Percentiles rank a stretch among this genome's conserved stretches.
phyloP scores from a whole-genome alignment of 805 yeast species.

The Hanseniaspora guilliermondii region DNA sequence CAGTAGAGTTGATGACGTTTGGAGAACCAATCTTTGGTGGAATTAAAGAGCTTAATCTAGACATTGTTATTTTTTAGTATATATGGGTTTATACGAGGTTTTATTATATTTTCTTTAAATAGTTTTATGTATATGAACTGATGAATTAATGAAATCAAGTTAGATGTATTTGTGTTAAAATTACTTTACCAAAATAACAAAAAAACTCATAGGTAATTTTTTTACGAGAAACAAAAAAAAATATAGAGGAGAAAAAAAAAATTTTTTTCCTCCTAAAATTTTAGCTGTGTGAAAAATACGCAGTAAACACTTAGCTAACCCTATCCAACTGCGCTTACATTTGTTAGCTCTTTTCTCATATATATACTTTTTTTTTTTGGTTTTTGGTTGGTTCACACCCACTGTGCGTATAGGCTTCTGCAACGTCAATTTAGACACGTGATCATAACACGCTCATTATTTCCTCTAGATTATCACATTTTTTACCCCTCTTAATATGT shows the following conservation, averaged over 20 bases:
- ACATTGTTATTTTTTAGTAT: constrained; percentile 52
- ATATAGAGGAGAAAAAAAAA: too few relatives aligned
- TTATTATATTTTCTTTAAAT: neutral
- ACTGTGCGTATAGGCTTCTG: too few relatives aligned
- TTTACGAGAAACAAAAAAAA: neutral
- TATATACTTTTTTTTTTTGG: too few relatives aligned
- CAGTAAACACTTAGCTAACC: too few relatives aligned
- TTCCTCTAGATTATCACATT: neutral
- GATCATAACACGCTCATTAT: neutral
- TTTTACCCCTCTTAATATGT: constrained; percentile 16
- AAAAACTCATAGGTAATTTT: neutral
- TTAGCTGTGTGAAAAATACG: too few relatives aligned
- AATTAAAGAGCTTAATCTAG: constrained; percentile 86
- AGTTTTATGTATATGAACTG: too few relatives aligned
- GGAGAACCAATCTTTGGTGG: constrained; percentile 99
- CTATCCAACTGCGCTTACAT: too few relatives aligned
- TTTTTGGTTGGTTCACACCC: constrained; percentile 1
- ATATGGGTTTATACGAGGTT: neutral
- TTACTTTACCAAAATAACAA: too few relatives aligned
- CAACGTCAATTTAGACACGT: neutral
- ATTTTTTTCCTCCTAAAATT: neutral
- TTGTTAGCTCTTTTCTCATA: too few relatives aligned
- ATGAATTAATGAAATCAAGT: neutral
- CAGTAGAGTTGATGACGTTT: constrained; percentile 61
- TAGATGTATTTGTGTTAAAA: too few relatives aligned